Conservation (phyloP, 257 asterid genomes). For the Avicennia marina region DNA sequence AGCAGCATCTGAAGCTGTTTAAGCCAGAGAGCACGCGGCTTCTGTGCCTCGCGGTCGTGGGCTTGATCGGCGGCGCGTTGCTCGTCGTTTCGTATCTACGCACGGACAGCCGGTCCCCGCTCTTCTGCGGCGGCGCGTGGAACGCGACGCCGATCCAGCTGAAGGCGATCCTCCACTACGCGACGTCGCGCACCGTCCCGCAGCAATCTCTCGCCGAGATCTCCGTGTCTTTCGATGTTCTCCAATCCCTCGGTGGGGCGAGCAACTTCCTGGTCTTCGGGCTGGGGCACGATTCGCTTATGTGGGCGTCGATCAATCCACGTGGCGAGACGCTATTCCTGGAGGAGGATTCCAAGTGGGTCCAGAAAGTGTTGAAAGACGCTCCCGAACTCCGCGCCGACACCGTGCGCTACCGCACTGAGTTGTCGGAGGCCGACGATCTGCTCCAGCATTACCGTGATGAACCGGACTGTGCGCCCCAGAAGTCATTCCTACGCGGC, state of each 20-base stretch:
- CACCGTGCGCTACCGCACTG: slow-evolving; percentile 56
- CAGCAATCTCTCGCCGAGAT: slow-evolving; percentile 55
- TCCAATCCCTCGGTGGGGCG: slow-evolving; percentile 17
- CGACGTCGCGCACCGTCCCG: slow-evolving; percentile 48
- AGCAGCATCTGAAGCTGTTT: too few relatives aligned
- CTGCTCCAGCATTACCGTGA: slow-evolving; percentile 33
- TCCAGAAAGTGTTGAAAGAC: slow-evolving; percentile 41
- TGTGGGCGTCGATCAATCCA: slow-evolving; percentile 77
- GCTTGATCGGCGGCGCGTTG: too few relatives aligned
- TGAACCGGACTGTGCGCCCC: slow-evolving; percentile 55
- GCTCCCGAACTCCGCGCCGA: slow-evolving; percentile 51
- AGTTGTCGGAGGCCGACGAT: slow-evolving; percentile 54
- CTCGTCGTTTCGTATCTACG: neutral
- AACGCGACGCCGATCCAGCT: slow-evolving; percentile 20
- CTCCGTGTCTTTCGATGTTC: slow-evolving; percentile 32
- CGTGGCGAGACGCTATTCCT: slow-evolving; percentile 74
- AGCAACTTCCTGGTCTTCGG: slow-evolving; percentile 77
- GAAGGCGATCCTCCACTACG: slow-evolving; percentile 48
- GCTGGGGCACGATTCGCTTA: slow-evolving; percentile 74
- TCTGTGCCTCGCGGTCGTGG: too few relatives aligned
- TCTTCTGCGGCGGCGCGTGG: slow-evolving; percentile 51
- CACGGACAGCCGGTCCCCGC: slow-evolving; percentile 81
- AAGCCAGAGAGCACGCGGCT: too few relatives aligned
- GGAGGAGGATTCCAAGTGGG: slow-evolving; percentile 83
- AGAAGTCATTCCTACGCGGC: slow-evolving; percentile 49